These are phyloP conservation scores for Dactylellina sp. DNA, from an alignment of 2,329 filamentous ascomycete genomes.

Conservation along the genomic window DNA sequence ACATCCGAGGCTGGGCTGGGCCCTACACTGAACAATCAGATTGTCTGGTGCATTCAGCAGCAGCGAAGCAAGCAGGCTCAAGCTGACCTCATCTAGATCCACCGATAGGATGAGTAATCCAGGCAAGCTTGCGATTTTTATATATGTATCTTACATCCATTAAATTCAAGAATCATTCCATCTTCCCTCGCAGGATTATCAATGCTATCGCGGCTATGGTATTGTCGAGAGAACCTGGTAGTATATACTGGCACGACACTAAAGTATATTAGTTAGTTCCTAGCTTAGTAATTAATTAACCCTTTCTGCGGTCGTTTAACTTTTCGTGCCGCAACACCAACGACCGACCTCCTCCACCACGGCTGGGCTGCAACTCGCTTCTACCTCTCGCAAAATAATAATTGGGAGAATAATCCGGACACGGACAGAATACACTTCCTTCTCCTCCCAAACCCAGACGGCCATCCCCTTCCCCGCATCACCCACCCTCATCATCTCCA, in stretches of 20 bases:
- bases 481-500: constrained; percentile 15
- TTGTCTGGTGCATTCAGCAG: neutral
- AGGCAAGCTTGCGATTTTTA: neutral
- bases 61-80: neutral
- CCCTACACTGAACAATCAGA: neutral
- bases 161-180: too few species aligned
- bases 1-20: neutral
- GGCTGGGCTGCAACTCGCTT: constrained; percentile 36
- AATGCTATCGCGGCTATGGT: too few species aligned
- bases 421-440: constrained; percentile 37
- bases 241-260: too few species aligned
- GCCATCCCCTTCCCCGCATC: constrained; percentile 27
- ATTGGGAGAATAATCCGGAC: constrained; percentile 45
- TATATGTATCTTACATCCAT: too few species aligned
- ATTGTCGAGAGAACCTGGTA: too few species aligned
- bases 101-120: neutral
- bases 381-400: constrained; percentile 29
- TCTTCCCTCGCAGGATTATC: too few species aligned
- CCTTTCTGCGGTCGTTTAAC: neutral
- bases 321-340: constrained; percentile 42
- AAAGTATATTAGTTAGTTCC: too few species aligned
- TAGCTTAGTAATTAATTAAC: constrained; percentile 30
- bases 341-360: constrained; percentile 16
- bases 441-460: constrained; percentile 32
- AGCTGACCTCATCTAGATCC: neutral